A percentile compares a stretch with the other conserved stretches of the same genome.
phyloP scores from a whole-genome alignment of 1,284 basidiomycete genomes.

The Pyrrhoderma noxium region DNA sequence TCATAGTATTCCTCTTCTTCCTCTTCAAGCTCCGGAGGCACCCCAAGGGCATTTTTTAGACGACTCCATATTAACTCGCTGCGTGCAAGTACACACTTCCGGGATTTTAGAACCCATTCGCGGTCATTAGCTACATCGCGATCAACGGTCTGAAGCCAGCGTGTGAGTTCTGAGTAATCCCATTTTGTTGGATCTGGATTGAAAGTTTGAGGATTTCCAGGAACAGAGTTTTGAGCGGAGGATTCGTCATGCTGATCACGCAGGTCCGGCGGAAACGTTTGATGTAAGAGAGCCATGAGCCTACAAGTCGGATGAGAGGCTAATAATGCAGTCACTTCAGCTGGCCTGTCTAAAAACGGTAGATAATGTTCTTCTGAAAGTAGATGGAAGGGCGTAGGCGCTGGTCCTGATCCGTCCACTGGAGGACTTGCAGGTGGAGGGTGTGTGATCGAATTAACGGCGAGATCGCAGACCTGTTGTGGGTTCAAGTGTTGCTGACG shows the following conservation, averaged over 20 bases:
- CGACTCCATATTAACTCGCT: slow-evolving; percentile 31
- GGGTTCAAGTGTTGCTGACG: slow-evolving; percentile 21
- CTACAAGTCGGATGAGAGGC: slow-evolving; percentile 25
- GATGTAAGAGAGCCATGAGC: slow-evolving; percentile 28
- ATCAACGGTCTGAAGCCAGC: slow-evolving; percentile 26
- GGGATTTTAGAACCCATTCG: slow-evolving; percentile 26
- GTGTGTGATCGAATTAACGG: slow-evolving; percentile 19
- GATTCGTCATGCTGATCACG: slow-evolving; percentile 8
- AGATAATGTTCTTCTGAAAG: slow-evolving; percentile 27
- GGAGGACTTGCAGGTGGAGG: slow-evolving; percentile 13
- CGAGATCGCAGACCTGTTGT: slow-evolving; percentile 24
- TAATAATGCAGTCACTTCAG: slow-evolving; percentile 27
- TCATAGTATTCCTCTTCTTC: slow-evolving; percentile 24
- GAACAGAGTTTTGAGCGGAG: neutral
- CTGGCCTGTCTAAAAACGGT: slow-evolving; percentile 29
- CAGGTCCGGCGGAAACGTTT: slow-evolving; percentile 24
- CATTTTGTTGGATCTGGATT: slow-evolving; percentile 25
- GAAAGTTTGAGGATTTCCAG: neutral
- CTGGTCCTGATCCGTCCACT: slow-evolving; percentile 7
- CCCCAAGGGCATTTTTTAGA: slow-evolving; percentile 29
- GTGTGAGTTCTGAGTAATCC: slow-evolving; percentile 26
- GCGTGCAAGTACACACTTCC: slow-evolving; percentile 27
- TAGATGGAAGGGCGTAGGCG: slow-evolving; percentile 24
- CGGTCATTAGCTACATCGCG: slow-evolving; percentile 26
- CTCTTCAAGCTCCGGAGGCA: slow-evolving; percentile 27